Evolutionary conservation across 2,329 filamentous ascomycete species (phyloP).

Genomic region (Raffaelea arxii): DNA sequence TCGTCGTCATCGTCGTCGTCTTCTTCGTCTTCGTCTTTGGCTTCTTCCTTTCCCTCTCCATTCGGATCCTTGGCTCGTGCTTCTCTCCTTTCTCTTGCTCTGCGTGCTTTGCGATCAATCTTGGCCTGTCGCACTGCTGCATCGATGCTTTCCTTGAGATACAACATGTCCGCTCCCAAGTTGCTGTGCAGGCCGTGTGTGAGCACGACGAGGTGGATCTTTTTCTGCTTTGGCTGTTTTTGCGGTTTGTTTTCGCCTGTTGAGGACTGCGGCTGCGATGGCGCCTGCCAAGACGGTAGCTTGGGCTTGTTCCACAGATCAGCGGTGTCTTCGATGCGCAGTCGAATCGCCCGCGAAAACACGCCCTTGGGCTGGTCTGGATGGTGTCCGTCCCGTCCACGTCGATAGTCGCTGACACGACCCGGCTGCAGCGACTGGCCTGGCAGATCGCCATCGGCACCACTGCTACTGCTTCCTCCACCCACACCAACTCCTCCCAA

Average conservation of each 20-base stretch:
- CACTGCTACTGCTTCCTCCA: constrained; percentile 13
- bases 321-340: constrained; percentile 80
- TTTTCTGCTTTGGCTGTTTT: constrained; percentile 49
- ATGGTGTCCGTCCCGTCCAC: constrained; percentile 50
- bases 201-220: constrained; percentile 80
- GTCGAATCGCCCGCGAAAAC: constrained; percentile 68
- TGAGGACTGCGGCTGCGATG: constrained; percentile 9
- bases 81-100: constrained; percentile 35
- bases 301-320: constrained; percentile 88
- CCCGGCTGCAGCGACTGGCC: constrained; percentile 49
- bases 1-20: constrained; percentile 48
- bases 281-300: constrained; percentile 34
- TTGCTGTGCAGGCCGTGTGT: constrained; percentile 97
- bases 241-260: not conserved
- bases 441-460: not conserved
- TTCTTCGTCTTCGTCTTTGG: constrained; percentile 18
- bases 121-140: constrained; percentile 66
- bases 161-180: constrained; percentile 91
- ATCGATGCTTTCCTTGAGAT: constrained; percentile 95
- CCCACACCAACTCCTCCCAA: too few relatives aligned
- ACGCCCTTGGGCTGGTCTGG: constrained; percentile 61
- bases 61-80: constrained; percentile 7
- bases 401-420: constrained; percentile 67
- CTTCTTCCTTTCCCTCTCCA: constrained; percentile 11
- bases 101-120: constrained; percentile 54